Evolutionary conservation across 139 green algal species (phyloP).

Genomic region (Ettlia oleoabundans): DNA sequence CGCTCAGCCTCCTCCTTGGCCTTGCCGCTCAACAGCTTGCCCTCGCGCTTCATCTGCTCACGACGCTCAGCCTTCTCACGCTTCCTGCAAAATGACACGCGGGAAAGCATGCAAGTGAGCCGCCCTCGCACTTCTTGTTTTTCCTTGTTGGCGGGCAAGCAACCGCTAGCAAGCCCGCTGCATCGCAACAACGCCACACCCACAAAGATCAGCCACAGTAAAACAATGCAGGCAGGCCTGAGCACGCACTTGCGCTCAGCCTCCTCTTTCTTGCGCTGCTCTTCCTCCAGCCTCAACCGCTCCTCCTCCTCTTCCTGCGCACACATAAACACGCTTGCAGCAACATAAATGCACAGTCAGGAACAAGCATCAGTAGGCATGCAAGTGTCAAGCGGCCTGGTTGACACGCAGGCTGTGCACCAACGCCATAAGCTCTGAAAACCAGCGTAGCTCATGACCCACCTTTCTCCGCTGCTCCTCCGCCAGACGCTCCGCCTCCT

Average conservation of each 20-base stretch:
- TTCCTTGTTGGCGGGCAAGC: too few relatives aligned
- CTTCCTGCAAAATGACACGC: slow-evolving; percentile 45
- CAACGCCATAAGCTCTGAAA: too few relatives aligned
- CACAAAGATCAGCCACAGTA: background rate
- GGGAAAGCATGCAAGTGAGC: background rate
- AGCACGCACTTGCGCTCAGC: slow-evolving; percentile 49
- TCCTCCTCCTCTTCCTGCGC: slow-evolving; percentile 76
- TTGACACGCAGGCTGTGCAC: too few relatives aligned
- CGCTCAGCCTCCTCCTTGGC: slow-evolving; percentile 92
- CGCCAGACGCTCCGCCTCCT: slow-evolving; percentile 63
- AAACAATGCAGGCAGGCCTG: background rate
- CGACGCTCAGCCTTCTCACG: slow-evolving; percentile 56
- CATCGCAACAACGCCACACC: background rate
- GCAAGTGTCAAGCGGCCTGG: too few relatives aligned
- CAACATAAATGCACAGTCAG: too few relatives aligned
- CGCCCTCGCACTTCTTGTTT: too few relatives aligned
- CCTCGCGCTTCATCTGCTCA: slow-evolving; percentile 85
- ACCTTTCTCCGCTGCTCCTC: slow-evolving; percentile 56
- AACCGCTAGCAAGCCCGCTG: too few relatives aligned
- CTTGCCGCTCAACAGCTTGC: slow-evolving; percentile 91
- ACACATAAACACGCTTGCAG: background rate
- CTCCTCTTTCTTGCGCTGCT: slow-evolving; percentile 75
- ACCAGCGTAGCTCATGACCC: background rate
- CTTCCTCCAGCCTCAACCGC: slow-evolving; percentile 69
- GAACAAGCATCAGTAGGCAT: too few relatives aligned